Conservation (phyloP, 2,329 filamentous ascomycete genomes). For the Cordyceps javanica region DNA sequence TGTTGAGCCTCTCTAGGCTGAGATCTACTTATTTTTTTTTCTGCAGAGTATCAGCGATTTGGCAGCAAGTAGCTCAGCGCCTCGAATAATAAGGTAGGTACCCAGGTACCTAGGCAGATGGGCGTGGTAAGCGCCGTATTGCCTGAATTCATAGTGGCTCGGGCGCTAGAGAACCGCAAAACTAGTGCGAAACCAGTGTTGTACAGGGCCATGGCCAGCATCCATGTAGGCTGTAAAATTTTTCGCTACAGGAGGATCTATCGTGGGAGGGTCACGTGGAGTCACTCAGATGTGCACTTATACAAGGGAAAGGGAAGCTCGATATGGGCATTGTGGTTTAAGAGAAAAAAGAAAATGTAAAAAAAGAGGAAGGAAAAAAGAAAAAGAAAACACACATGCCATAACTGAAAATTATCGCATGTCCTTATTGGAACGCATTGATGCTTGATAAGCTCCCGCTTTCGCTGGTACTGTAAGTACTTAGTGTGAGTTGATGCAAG, state of each 20-base stretch:
- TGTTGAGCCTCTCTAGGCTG: neutral
- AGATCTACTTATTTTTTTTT: neutral
- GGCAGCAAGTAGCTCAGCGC: neutral
- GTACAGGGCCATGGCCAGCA: too few relatives aligned
- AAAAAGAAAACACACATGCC: neutral
- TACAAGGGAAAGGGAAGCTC: neutral
- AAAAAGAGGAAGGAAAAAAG: neutral
- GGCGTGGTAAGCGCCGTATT: neutral
- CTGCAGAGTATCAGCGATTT: neutral
- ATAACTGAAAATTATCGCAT: neutral
- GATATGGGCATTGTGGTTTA: neutral
- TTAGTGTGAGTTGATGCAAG: neutral
- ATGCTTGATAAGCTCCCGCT: neutral
- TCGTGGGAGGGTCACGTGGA: constrained; percentile 6
- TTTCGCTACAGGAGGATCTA: neutral
- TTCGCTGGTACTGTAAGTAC: neutral
- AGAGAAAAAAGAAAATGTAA: neutral
- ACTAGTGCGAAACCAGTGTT: too few relatives aligned
- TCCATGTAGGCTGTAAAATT: constrained; percentile 1
- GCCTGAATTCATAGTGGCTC: neutral
- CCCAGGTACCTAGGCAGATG: neutral
- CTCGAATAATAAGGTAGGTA: too few relatives aligned
- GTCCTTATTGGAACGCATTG: neutral
- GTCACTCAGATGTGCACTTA: neutral
- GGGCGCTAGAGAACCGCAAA: neutral